A percentile compares a stretch with the other conserved stretches of the same genome.
Evolutionary conservation across 257 asterid genomes (phyloP).

Genomic region (Gynochthodes officinalis): DNA sequence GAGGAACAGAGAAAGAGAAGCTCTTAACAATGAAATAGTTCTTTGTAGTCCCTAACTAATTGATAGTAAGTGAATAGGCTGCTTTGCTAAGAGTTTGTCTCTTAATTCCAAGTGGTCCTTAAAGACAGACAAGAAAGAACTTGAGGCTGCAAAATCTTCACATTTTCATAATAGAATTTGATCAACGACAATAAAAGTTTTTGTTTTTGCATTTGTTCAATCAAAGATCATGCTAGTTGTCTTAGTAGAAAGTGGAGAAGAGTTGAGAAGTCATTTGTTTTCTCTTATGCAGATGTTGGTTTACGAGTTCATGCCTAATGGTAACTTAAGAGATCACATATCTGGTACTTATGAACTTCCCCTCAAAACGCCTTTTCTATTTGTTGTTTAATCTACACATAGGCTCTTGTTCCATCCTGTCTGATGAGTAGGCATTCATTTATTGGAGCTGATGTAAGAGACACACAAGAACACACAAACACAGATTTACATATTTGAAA

Average conservation of each 20-base stretch:
- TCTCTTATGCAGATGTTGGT: slow-evolving; percentile 81
- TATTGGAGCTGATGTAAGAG: too few relatives aligned
- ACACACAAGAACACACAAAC: background rate
- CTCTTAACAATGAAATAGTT: background rate
- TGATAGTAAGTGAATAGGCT: too few relatives aligned
- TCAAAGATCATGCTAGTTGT: too few relatives aligned
- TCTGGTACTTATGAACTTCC: slow-evolving; percentile 47
- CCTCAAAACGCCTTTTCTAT: background rate
- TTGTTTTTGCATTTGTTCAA: background rate
- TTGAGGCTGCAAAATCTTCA: background rate
- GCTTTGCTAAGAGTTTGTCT: too few relatives aligned
- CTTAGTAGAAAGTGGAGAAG: background rate
- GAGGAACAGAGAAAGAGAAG: background rate
- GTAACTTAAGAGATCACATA: slow-evolving; percentile 81
- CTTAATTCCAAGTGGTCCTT: too few relatives aligned
- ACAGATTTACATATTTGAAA: background rate
- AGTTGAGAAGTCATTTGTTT: slow-evolving; percentile 15
- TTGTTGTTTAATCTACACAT: background rate
- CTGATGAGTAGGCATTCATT: too few relatives aligned
- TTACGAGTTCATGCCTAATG: slow-evolving; percentile 89
- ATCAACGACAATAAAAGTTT: background rate
- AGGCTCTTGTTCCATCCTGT: background rate
- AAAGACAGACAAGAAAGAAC: too few relatives aligned
- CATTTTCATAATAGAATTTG: background rate
- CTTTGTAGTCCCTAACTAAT: background rate